Conservation (phyloP, 306 rosid genomes). For the Prunus persica region DNA sequence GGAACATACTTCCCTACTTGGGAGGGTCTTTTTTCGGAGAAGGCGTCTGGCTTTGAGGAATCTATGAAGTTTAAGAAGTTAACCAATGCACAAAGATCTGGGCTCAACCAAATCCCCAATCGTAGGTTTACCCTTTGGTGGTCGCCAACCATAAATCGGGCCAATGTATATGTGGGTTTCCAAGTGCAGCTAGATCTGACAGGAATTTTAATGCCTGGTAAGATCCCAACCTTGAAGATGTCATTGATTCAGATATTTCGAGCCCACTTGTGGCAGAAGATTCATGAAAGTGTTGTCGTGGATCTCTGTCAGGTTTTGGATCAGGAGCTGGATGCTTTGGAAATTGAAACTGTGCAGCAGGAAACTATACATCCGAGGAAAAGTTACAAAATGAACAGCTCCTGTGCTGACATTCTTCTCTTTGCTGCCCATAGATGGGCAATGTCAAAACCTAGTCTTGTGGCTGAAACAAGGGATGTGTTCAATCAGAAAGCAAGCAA, state of each 20-base stretch:
- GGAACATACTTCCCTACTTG: constrained; percentile 98
- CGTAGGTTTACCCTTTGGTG: constrained; percentile 99
- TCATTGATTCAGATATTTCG: constrained; percentile 95
- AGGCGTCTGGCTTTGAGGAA: constrained; percentile 99
- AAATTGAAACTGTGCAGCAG: constrained; percentile 97
- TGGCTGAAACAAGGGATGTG: constrained; percentile 95
- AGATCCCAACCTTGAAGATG: constrained; percentile 95
- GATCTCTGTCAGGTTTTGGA: constrained; percentile 99
- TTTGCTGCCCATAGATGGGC: constrained; percentile 99
- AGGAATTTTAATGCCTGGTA: constrained; percentile 99
- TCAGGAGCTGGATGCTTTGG: constrained; percentile 98
- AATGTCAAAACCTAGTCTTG: constrained; percentile 99
- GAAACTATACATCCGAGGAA: constrained; percentile 99
- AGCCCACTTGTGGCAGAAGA: constrained; percentile 99
- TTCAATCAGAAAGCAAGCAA: constrained; percentile 98
- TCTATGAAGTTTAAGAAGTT: constrained; percentile 98
- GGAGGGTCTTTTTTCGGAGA: constrained; percentile 99
- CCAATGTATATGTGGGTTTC: constrained; percentile 97
- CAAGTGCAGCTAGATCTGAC: constrained; percentile 99
- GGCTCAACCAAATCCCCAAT: constrained; percentile 98
- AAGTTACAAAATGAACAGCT: constrained; percentile 99
- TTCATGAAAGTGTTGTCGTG: constrained; percentile 99
- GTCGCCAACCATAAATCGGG: constrained; percentile 98
- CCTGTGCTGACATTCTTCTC: constrained; percentile 95
- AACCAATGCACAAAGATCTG: constrained; percentile 99